phyloP scores from a whole-genome alignment of 2,329 filamentous ascomycete species.

The Magnaporthales sp. region DNA sequence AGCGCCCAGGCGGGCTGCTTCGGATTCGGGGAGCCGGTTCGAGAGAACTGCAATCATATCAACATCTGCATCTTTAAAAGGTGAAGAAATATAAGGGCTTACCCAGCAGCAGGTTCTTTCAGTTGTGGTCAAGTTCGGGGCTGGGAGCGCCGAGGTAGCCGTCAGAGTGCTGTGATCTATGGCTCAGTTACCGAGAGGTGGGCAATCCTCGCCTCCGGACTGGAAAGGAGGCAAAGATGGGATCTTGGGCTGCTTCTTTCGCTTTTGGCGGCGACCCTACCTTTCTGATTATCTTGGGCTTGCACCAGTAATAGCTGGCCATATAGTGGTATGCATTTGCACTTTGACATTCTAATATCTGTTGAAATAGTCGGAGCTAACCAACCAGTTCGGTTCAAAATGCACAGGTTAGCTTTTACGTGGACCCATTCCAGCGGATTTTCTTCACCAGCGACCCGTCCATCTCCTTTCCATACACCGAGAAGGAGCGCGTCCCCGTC shows the following conservation, averaged over 20 bases:
- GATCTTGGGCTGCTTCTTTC: constrained; percentile 23
- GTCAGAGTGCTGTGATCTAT: no score
- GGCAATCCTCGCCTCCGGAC: no score
- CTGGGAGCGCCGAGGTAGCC: no score
- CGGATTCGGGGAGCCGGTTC: no score
- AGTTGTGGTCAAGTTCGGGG: no score
- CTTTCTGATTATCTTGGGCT: constrained; percentile 83
- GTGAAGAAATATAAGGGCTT: no score
- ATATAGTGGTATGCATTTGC: constrained; percentile 44
- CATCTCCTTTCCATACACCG: constrained; percentile 80
- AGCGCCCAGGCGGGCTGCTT: no score
- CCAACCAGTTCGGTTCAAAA: constrained; percentile 13
- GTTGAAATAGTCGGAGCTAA: no score
- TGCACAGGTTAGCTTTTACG: constrained; percentile 54
- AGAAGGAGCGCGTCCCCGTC: constrained; percentile 74
- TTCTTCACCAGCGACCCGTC: constrained; percentile 79
- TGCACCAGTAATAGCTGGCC: constrained; percentile 56
- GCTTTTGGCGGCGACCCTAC: constrained; percentile 64
- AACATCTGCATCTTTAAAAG: no score
- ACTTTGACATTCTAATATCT: no score
- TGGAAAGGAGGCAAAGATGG: constrained; percentile 13
- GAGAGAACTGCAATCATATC: no score
- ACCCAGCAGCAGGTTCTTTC: no score
- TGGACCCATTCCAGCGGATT: constrained; percentile 87
- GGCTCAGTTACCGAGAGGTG: constrained; percentile 30